phyloP scores from a whole-genome alignment of 129 eudicot species.

The Flaveria bidentis region DNA sequence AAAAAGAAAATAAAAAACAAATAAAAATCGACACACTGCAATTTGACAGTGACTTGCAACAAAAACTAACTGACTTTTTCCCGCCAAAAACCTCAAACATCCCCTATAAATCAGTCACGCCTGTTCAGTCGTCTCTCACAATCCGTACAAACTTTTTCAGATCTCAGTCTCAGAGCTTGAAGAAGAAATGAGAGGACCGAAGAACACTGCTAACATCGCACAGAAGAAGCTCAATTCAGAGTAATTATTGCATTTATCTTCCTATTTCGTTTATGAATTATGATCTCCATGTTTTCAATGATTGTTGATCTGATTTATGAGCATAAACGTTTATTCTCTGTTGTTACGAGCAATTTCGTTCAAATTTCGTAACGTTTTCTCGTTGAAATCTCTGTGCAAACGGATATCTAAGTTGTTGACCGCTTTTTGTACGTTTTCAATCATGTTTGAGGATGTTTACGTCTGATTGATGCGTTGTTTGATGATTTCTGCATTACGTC shows the following conservation, averaged over 20 bases:
- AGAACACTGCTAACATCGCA: constrained; percentile 31
- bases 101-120: constrained; percentile 3
- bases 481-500: not conserved
- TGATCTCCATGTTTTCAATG: constrained; percentile 4
- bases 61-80: not conserved
- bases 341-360: not conserved
- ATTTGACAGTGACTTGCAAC: constrained; percentile 16
- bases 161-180: constrained; percentile 15
- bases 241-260: constrained; percentile 21
- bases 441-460: not conserved
- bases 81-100: constrained; percentile 15
- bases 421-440: not conserved
- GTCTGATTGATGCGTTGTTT: constrained; percentile 7
- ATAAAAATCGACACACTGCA: not conserved
- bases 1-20: not conserved
- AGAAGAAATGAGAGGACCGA: constrained; percentile 41
- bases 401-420: not conserved
- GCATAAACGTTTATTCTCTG: not conserved
- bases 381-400: not conserved
- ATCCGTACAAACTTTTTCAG: constrained; percentile 18
- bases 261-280: not conserved
- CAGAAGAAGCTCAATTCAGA: constrained; percentile 38
- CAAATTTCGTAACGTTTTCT: constrained; percentile 12
- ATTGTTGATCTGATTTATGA: constrained; percentile 16
- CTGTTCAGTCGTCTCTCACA: not conserved